Conservation (phyloP, 129 eudicot species). For the Cynara cardunculus region DNA sequence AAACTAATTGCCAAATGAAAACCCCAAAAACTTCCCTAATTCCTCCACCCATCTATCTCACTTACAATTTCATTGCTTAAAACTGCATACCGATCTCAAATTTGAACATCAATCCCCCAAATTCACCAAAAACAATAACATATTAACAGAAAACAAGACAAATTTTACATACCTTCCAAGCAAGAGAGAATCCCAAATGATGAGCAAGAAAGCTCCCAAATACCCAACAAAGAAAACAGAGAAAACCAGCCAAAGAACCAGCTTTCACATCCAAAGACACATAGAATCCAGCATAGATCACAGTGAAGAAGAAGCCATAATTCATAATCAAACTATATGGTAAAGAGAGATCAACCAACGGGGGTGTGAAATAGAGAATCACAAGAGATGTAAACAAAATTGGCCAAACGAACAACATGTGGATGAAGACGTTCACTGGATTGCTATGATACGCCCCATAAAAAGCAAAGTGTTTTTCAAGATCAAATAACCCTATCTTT, state of each 20-base stretch:
- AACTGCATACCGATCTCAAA: background rate
- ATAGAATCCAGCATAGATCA: constrained; percentile 52
- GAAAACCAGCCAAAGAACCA: constrained; percentile 68
- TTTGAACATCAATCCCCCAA: background rate
- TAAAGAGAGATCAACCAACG: constrained; percentile 32
- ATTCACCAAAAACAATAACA: background rate
- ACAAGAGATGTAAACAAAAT: constrained; percentile 54
- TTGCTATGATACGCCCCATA: constrained; percentile 96
- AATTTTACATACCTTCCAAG: constrained; percentile 84
- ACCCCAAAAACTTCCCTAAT: background rate
- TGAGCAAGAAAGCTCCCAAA: constrained; percentile 55
- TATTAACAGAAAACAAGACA: background rate
- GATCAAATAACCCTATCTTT: constrained; percentile 72
- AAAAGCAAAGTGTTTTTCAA: constrained; percentile 83
- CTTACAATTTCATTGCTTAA: background rate
- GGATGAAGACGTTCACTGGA: constrained; percentile 71
- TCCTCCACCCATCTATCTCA: background rate
- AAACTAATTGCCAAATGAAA: background rate
- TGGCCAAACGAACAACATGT: constrained; percentile 92
- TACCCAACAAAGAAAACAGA: constrained; percentile 62
- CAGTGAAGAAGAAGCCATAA: constrained; percentile 58
- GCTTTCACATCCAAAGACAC: constrained; percentile 62
- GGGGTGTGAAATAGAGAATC: constrained; percentile 60
- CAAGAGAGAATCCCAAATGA: constrained; percentile 58
- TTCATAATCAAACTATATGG: constrained; percentile 43